Evolutionary conservation across 129 eudicot genomes (phyloP).

Genomic region (Centaurea solstitialis): DNA sequence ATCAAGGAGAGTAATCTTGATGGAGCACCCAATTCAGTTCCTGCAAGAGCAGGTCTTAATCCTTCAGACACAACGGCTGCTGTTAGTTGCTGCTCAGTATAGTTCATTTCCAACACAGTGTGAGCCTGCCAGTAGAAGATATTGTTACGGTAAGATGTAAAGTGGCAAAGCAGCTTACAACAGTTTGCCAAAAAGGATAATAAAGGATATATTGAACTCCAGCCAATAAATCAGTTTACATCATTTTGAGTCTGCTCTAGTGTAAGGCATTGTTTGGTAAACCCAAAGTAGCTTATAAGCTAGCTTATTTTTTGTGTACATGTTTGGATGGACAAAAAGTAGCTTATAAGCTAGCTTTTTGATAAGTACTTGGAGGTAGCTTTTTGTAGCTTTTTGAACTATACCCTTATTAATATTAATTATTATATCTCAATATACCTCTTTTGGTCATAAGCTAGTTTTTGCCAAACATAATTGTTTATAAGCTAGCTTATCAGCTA

Average conservation of each 20-base stretch:
- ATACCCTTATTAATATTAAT: too few relatives aligned
- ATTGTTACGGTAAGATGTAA: background rate
- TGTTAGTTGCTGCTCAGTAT: conserved; percentile 88
- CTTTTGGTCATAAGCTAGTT: too few relatives aligned
- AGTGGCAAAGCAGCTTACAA: background rate
- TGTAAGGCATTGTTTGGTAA: background rate
- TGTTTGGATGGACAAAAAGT: too few relatives aligned
- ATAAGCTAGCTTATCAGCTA: too few relatives aligned
- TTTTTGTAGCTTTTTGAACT: too few relatives aligned
- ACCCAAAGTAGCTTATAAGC: too few relatives aligned
- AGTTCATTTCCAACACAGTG: conserved; percentile 96
- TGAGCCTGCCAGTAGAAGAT: conserved; percentile 70
- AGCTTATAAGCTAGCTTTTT: too few relatives aligned
- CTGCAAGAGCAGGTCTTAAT: conserved; percentile 82
- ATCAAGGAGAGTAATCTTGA: conserved; percentile 55
- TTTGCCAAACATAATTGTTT: too few relatives aligned
- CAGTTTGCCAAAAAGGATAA: background rate
- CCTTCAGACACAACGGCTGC: conserved; percentile 89
- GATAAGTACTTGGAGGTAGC: too few relatives aligned
- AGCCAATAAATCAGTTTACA: background rate
- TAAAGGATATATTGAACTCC: background rate
- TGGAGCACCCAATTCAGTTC: conserved; percentile 51
- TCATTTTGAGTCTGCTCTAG: background rate
- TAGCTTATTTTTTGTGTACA: too few relatives aligned
- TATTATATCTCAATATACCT: too few relatives aligned